Evolutionary conservation across 345 rosid genomes (phyloP).

Genomic region (Boechera retrofracta): DNA sequence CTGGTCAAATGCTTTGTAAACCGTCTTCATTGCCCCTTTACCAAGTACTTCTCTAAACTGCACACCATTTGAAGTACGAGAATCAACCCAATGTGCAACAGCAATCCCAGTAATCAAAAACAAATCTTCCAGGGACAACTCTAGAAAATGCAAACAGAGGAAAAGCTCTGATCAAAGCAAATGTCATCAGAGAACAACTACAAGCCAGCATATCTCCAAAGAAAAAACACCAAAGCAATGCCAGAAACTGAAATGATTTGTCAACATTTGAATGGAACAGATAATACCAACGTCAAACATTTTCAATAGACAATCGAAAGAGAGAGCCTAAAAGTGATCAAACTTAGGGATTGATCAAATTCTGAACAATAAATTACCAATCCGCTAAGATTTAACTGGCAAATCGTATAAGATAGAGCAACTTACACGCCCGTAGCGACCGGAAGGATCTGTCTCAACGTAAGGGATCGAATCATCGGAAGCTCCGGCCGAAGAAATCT

Average conservation of each 20-base stretch:
- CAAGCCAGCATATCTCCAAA: background rate
- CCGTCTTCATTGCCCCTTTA: conserved; percentile 94
- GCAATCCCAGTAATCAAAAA: background rate
- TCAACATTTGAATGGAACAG: conserved; percentile 3
- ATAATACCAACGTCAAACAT: conserved; percentile 3
- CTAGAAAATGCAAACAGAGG: conserved; percentile 17
- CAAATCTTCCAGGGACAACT: background rate
- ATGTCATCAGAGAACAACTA: background rate
- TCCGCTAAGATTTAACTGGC: background rate
- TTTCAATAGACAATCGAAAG: background rate
- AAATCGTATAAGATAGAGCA: background rate
- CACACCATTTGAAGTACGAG: conserved; percentile 5
- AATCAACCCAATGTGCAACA: conserved; percentile 10
- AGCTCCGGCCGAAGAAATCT: conserved; percentile 27
- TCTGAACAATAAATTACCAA: background rate
- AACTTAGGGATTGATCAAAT: background rate
- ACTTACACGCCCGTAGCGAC: conserved; percentile 95
- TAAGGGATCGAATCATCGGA: conserved; percentile 45
- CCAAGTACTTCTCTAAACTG: conserved; percentile 88
- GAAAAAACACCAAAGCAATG: background rate
- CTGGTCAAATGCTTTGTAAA: conserved; percentile 89
- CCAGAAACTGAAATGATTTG: background rate
- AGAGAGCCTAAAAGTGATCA: background rate
- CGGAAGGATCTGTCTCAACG: conserved; percentile 85
- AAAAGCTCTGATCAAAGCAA: conserved; percentile 17